Evolutionary conservation across 2,329 filamentous ascomycete genomes (phyloP).

Genomic region (Monosporascus cannonballus): DNA sequence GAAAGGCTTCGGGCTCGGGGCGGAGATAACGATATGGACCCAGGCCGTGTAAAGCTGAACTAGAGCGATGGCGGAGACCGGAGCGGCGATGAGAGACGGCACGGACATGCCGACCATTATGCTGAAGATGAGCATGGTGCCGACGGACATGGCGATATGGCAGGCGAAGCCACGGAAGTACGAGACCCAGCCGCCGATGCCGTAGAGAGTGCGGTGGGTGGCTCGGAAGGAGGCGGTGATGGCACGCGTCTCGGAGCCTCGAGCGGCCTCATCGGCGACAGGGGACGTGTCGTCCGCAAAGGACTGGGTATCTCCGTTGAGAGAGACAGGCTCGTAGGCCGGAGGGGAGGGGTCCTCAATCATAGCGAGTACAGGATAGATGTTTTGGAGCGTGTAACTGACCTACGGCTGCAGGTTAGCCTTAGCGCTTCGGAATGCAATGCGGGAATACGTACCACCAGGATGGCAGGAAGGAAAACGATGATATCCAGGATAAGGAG

Average conservation of each 20-base stretch:
- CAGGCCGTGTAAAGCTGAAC: slow-evolving; percentile 69
- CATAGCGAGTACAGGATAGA: slow-evolving; percentile 51
- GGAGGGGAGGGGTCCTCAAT: slow-evolving; percentile 53
- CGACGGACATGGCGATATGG: slow-evolving; percentile 32
- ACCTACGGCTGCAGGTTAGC: slow-evolving; percentile 29
- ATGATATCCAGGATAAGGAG: slow-evolving; percentile 35
- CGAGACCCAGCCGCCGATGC: slow-evolving; percentile 57
- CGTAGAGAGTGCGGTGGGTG: slow-evolving; percentile 49
- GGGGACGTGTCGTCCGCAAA: slow-evolving; percentile 28
- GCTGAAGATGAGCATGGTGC: slow-evolving; percentile 31
- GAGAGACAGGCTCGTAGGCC: slow-evolving; percentile 45
- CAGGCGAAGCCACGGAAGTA: slow-evolving; percentile 64
- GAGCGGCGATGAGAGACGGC: slow-evolving; percentile 40
- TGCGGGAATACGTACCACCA: slow-evolving; percentile 31
- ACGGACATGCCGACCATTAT: slow-evolving; percentile 38
- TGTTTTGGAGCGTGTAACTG: slow-evolving; percentile 42
- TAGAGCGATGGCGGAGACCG: slow-evolving; percentile 54
- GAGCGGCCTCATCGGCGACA: slow-evolving; percentile 29
- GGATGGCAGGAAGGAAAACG: slow-evolving; percentile 37
- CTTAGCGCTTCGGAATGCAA: neutral
- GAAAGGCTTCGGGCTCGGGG: slow-evolving; percentile 57
- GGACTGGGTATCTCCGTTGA: slow-evolving; percentile 32
- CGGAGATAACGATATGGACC: slow-evolving; percentile 81
- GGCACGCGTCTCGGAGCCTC: slow-evolving; percentile 27
- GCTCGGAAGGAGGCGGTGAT: slow-evolving; percentile 46